These are phyloP conservation scores for Solanum acaule DNA, from an alignment of 257 asterid genomes.

Conservation along the genomic window DNA sequence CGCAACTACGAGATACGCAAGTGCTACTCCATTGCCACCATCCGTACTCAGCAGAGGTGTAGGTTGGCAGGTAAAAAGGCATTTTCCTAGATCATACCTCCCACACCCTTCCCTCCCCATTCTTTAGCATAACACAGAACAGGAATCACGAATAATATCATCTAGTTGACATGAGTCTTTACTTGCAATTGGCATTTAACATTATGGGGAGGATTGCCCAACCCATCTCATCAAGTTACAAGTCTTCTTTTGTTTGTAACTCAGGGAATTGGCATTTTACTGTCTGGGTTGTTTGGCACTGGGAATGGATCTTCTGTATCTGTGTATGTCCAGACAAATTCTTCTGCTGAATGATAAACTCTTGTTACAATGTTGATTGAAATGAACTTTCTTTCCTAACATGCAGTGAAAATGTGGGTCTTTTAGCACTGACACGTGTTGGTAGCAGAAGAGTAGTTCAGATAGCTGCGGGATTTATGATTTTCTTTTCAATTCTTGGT, in stretches of 20 bases:
- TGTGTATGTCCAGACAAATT: conserved; percentile 36
- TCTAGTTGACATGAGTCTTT: neutral
- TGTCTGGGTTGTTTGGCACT: conserved; percentile 78
- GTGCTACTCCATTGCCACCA: conserved; percentile 64
- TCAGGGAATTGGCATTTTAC: conserved; percentile 80
- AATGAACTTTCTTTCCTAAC: neutral
- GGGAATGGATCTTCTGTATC: conserved; percentile 87
- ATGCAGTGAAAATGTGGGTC: conserved; percentile 84
- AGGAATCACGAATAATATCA: neutral
- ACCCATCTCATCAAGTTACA: neutral
- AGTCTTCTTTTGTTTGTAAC: neutral
- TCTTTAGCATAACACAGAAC: neutral
- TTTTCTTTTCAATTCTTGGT: conserved; percentile 91
- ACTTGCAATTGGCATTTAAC: neutral
- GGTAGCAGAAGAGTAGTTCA: conserved; percentile 95
- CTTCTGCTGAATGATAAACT: neutral
- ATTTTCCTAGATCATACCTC: neutral
- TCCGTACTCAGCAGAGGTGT: conserved; percentile 83
- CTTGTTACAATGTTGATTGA: neutral
- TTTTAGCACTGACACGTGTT: conserved; percentile 82
- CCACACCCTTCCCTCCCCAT: neutral
- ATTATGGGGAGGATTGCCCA: neutral
- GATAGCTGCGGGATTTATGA: conserved; percentile 94
- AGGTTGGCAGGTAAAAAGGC: conserved; percentile 88
- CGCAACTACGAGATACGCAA: conserved; percentile 45